Evolutionary conservation across 495 filamentous ascomycete genomes (phyloP), one percentile per base, ranked within the genome.

Genomic region (Lindgomyces ingoldianus): DNA sequence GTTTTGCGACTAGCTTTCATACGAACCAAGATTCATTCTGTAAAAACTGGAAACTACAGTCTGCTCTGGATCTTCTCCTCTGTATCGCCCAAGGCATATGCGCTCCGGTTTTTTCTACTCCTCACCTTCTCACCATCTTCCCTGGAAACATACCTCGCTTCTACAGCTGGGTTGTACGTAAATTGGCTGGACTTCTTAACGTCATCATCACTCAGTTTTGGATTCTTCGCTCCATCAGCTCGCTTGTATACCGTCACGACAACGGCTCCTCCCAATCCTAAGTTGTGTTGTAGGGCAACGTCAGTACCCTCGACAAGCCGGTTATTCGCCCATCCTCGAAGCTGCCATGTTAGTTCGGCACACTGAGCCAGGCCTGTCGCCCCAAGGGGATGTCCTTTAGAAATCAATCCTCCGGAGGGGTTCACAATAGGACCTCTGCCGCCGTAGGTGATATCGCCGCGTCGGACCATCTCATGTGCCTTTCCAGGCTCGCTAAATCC

Each of bases 241-340:
- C 93, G 82, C 75, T 85, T 85, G 74, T 96, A 96, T 1, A 96
- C 86, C 4, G 91, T 94, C 14, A 95, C 89, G 0, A 98, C 91
- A 1, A 86, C 91, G 1, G 92, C 93, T 54, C 93, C 93, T 1
- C 93, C 93, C 22, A 98, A 78, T 0, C 93, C 93, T 6, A 98
- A 76, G 72, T 98, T 98, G 74, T 98, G 93, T 78, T 96, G 93
- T 74, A 98, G 74, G 47, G 89, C 88, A 44, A 82, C 84, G 52
- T 76, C 80, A 0, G 91, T 89, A 14, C 84, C 81, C 8, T 81
- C 76, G 2, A 90, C 84, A 4, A 85, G 76, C 21, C 93, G 81
- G 76, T 98, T 96, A 69, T 91, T 94, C 12, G 93, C 93, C 93
- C 93, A 96, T 2, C 93, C 93, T 51, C 93, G 79, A 67, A 98